Evolutionary conservation across 2,329 filamentous ascomycete genomes (phyloP), one percentile per base, ranked within the genome.

Genomic region (Aureobasidium sp.): DNA sequence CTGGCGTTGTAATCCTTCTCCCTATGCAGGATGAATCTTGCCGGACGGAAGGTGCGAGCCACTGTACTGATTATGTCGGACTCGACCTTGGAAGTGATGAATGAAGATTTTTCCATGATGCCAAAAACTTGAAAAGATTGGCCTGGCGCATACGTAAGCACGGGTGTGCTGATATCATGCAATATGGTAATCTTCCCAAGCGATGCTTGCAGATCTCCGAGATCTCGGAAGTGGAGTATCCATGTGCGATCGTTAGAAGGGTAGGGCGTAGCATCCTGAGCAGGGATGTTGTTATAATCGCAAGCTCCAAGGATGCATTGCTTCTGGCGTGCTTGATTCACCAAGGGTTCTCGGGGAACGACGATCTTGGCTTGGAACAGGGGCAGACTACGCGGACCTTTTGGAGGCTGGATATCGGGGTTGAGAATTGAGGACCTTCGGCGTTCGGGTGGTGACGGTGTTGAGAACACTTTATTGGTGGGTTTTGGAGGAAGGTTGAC

Each of bases 351-450:
- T 20, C 20, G 24, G 24, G 34, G 57, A 15, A 37, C 13, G 5
- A 8, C 26, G 15, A 60, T 60, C 27, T 51, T 60, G 8, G 57
- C 57, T 20, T 51, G 39, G 44, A 43, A 60, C 26, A 26, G 26
- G 43, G 55, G 55, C 29, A 59, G 24, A 20, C 43, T 47, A 43
- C 43, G 55, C 41, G 55, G 55, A 17, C 57, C 46, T 32, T 24
- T 51, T n/a, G 57, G 57, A 34, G 44, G 46, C 12, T 46, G 41
- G 13, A n/a, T 2, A 6, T 5, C n/a, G 7, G 10, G 3, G 6
- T 7, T 17, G 26, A 15, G 27, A 36, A 34, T 5, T 9, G 27
- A 24, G 8, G n/a, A 46, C 12, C 7, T 46, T 13, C 53, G 39
- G 12, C 39, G 39, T 24, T 57, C 41, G 10, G 43, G 32, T n/a